Base-by-base conservation (phyloP, 164 flowering plant species). In the Magnolia sinica region DNA sequence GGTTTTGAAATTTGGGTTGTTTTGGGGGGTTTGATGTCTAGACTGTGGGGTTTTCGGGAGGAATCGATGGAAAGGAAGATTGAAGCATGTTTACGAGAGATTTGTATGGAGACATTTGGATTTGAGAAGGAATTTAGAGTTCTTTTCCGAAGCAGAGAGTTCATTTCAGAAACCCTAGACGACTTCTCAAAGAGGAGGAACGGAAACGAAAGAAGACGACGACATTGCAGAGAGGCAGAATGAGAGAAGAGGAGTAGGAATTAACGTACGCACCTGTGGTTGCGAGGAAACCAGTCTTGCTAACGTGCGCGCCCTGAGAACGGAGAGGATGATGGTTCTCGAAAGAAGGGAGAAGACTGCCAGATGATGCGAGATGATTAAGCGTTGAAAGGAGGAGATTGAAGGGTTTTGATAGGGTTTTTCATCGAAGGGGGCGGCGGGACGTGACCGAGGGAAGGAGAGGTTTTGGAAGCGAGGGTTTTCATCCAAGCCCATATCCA, bases 131-230 rank as follows among this genome's bases (percentile, higher is more conserved):
- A 24, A 72, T 52, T 23, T 27, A 50, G 29, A 7, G 76, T 14
- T 63, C 22, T 73, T 80, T 52, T 69, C 73, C 79, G 23, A 18
- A 73, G 59, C 45, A 80, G 11, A 73, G 58, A 68, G 73, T 50
- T 80, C 82, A 80, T 80, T 68, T 73, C 45, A 76, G 71, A 63
- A 72, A 74, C 59, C 58, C 69, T 37, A 37, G 45, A 37, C 45
- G 7, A 37, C 6, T 37, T 3, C 68, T 8, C 9, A 1, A 65
- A 24, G 6, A 24, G 22, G 29, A 65, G 22, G 22, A 64, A 22
- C 4, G 20, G 66, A 65, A 65, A 65, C 68, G 1, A 24, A 65
- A 65, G 7, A 65, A 22, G 37, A 22, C 13, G 13, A 22, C 8
- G 24, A 29, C 27, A 68, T 27, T 7, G 50, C 50, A 68, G 49